Evolutionary conservation across 2,329 filamentous ascomycete species (phyloP), one percentile per base, ranked within the genome.

Genomic region (Malbranchea zuffiana): DNA sequence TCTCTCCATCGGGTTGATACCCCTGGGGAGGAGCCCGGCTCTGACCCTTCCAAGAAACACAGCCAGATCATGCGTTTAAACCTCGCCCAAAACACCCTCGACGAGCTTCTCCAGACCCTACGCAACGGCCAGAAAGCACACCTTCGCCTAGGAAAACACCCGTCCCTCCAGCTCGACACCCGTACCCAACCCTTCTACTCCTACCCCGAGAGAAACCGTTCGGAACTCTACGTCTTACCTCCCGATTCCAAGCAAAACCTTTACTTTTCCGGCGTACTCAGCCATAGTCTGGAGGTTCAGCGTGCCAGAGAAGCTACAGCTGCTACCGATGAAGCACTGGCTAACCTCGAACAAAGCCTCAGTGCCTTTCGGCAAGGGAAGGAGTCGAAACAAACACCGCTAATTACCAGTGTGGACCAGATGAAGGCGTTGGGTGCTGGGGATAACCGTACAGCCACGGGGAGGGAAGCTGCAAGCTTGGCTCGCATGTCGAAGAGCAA

Each of bases 301-400:
- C 69, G 69, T 55, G 68, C 67, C 25, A 63, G 69, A 52, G 62
- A 69, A 51, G 68, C 63, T 23, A 71, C 67, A 28, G 68, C 69
- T 18, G 70, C 68, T 43, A 68, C 68, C 25, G 75, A 79, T 53
- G 67, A 70, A 42, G 75, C 75, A 18, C 55, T 78, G 54, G 71
- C 71, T 36, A 67, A 66, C 25, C 61, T 79, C 37, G 68, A 75
- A 54, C 72, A 65, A 52, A 75, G 65, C 49, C 62, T 79, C 53
- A 74, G 68, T 42, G 68, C 71, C 15, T 67, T 73, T 35, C 65
- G 75, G 50, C 65, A 75, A 50, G 67, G 74, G 45, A 76, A 75
- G 56, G 68, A 75, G 54, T 72, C 72, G 24, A 74, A 72, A 53
- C 71, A 70, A 61, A 62, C 59, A 2, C 55, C 57, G 36, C 48